Conservation (phyloP, 768 basidiomycete genomes). For the Mycena metata region DNA sequence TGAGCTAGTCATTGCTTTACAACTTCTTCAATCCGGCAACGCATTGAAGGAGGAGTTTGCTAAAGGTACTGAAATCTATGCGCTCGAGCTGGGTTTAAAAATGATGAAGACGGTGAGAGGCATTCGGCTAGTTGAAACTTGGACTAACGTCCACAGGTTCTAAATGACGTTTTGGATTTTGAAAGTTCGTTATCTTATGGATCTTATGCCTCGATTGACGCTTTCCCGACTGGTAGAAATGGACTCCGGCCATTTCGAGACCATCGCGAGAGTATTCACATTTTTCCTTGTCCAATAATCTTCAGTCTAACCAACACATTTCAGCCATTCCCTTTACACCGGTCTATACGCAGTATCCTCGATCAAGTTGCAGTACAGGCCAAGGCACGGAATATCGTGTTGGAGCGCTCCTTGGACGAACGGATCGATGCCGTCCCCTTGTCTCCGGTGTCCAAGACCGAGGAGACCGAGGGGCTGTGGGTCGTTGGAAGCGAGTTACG, state of each 20-base stretch:
- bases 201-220: background rate
- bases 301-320: background rate
- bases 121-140: background rate
- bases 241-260: slow-evolving; percentile 55
- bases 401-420: slow-evolving; percentile 51
- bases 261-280: too few relatives aligned
- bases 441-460: background rate
- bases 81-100: slow-evolving; percentile 51
- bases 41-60: slow-evolving; percentile 47
- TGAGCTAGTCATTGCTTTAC: slow-evolving; percentile 54
- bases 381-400: slow-evolving; percentile 42
- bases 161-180: slow-evolving; percentile 55
- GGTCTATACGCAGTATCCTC: slow-evolving; percentile 43
- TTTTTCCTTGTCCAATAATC: background rate
- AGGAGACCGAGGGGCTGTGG: slow-evolving; percentile 41
- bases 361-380: slow-evolving; percentile 42
- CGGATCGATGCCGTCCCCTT: slow-evolving; percentile 47
- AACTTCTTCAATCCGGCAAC: slow-evolving; percentile 58
- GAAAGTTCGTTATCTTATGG: slow-evolving; percentile 32
- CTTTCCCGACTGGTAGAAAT: slow-evolving; percentile 44
- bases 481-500: slow-evolving; percentile 60
- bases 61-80: slow-evolving; percentile 57
- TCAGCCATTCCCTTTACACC: slow-evolving; percentile 55
- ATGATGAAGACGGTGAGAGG: slow-evolving; percentile 50
- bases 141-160: slow-evolving; percentile 43